Evolutionary conservation across 768 basidiomycete genomes (phyloP).

Genomic region (Termitomyces sp.): DNA sequence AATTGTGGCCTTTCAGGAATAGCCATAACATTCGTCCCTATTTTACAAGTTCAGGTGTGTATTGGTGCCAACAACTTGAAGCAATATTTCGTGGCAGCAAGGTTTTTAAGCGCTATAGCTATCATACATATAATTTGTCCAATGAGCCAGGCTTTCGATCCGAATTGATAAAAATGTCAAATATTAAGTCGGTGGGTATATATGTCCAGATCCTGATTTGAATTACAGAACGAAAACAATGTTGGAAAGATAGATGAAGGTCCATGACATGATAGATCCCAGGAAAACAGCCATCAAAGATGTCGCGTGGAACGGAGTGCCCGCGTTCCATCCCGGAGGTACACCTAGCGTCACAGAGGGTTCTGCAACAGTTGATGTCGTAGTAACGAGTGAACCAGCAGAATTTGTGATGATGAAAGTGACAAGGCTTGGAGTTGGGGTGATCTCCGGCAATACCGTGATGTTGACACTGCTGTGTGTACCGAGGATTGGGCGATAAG

Average conservation of each 20-base stretch:
- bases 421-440: constrained; percentile 45
- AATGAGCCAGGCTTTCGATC: not conserved
- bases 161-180: not conserved
- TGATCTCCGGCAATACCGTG: constrained; percentile 58
- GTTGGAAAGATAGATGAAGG: constrained; percentile 18
- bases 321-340: constrained; percentile 58
- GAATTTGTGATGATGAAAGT: constrained; percentile 61
- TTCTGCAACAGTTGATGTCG: constrained; percentile 45
- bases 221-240: constrained; percentile 12
- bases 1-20: not conserved
- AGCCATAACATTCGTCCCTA: not conserved
- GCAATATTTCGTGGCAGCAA: not conserved
- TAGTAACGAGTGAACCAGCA: constrained; percentile 51
- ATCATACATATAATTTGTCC: not conserved
- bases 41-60: not conserved
- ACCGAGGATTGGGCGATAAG: constrained; percentile 61
- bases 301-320: constrained; percentile 11
- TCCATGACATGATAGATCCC: constrained; percentile 17
- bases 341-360: constrained; percentile 57
- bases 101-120: not conserved
- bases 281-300: constrained; percentile 18
- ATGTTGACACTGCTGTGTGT: constrained; percentile 36
- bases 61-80: not conserved
- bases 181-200: not conserved
- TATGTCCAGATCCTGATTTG: not conserved